Conservation (phyloP, 257 asterid species). For the Penstemon eatonii region DNA sequence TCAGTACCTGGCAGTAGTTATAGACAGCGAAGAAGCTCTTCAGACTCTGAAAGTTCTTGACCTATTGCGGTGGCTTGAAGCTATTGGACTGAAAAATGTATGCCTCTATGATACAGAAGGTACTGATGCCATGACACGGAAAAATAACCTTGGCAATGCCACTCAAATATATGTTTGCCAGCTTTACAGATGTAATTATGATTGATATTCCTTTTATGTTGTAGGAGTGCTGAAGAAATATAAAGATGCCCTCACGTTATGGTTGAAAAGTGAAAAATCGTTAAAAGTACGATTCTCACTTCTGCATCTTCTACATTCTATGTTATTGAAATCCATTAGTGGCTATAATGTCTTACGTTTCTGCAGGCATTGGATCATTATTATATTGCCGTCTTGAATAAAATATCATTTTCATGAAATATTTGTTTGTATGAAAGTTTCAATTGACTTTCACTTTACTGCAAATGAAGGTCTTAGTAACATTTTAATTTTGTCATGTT, state of each 20-base stretch:
- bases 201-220: constrained; percentile 25
- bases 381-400: constrained; percentile 2
- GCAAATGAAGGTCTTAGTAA: constrained; percentile 8
- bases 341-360: neutral
- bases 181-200: constrained; percentile 12
- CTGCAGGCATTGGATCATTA: constrained; percentile 11
- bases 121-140: constrained; percentile 30
- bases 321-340: constrained; percentile 16
- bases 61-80: constrained; percentile 67
- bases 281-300: constrained; percentile 46
- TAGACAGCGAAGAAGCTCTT: constrained; percentile 86
- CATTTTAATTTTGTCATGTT: constrained; percentile 1
- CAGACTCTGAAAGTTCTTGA: constrained; percentile 64
- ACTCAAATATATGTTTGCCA: constrained; percentile 16
- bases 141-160: constrained; percentile 16
- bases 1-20: constrained; percentile 76
- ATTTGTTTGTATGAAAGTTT: neutral
- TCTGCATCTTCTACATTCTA: constrained; percentile 17
- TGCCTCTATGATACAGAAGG: constrained; percentile 93
- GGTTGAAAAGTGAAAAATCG: constrained; percentile 44
- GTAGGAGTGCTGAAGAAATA: constrained; percentile 80
- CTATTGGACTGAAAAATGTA: constrained; percentile 61
- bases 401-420: constrained; percentile 7
- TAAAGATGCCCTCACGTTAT: constrained; percentile 55
- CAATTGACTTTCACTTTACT: neutral